phyloP scores from a whole-genome alignment of 139 green algal species.

The Chlamydomonas eustigma region DNA sequence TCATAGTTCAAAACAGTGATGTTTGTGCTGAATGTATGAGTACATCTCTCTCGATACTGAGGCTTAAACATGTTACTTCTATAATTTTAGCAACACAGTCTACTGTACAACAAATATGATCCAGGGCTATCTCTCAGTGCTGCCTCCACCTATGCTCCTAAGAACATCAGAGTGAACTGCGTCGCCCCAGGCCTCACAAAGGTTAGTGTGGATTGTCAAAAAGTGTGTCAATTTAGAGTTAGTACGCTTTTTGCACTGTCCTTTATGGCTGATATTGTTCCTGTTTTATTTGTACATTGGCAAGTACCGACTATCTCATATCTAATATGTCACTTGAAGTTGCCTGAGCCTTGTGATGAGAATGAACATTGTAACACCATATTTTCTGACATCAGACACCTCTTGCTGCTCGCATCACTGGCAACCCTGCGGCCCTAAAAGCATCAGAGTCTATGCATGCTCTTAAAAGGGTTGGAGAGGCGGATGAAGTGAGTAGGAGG shows the following conservation, averaged over 20 bases:
- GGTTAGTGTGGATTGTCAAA: background rate
- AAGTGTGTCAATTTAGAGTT: too few relatives aligned
- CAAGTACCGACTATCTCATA: too few relatives aligned
- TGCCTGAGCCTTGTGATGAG: too few relatives aligned
- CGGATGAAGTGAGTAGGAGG: constrained; percentile 72
- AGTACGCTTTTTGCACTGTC: too few relatives aligned
- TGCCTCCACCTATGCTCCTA: constrained; percentile 69
- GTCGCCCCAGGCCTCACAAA: constrained; percentile 66
- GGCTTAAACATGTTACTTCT: too few relatives aligned
- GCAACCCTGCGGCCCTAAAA: constrained; percentile 42
- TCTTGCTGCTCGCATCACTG: constrained; percentile 56
- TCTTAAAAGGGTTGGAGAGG: constrained; percentile 67
- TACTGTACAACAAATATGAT: background rate
- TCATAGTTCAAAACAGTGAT: too few relatives aligned
- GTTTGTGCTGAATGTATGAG: too few relatives aligned
- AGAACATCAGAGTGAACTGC: constrained; percentile 81
- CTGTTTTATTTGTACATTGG: too few relatives aligned
- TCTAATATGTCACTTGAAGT: too few relatives aligned
- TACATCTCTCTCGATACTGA: too few relatives aligned
- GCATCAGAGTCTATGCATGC: constrained; percentile 61
- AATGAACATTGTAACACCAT: constrained; percentile 1
- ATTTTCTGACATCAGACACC: constrained; percentile 30
- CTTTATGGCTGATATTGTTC: too few relatives aligned
- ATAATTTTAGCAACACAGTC: background rate
- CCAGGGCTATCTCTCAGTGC: constrained; percentile 51